Base-by-base conservation (phyloP, 495 filamentous ascomycete genomes). In the Physcia stellaris region DNA sequence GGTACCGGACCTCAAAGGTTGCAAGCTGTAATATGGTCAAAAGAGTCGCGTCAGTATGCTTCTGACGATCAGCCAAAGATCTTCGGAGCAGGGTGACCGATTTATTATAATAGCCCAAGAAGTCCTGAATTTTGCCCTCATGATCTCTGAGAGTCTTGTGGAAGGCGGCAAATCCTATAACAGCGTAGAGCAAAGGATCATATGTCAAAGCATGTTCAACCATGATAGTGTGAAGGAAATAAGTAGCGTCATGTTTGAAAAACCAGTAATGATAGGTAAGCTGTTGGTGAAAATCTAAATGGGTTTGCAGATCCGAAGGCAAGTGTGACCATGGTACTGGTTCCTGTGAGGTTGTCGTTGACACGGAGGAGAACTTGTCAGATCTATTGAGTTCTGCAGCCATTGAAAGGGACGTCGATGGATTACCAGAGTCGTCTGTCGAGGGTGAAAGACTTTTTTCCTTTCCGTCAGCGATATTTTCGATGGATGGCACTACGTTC, bases 161-260 rank as follows among this genome's bases (percentile, higher is more conserved):
- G 54, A 93, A 98, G 12, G 87, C 85, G 1, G 88, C 64, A 53
- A 94, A 96, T 19, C 80, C 86, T n/a, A 83, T 83, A 12, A 96
- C 66, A 0, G 86, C 90, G 54, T 93, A 82, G 24, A 94, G 62
- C 10, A 98, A 68, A 13, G 88, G 80, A 34, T 94, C 82, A 54
- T 88, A 72, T 20, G 71, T 72, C 21, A 86, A 54, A 5, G 87
- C 87, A 38, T 79, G 60, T 17, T 80, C 76, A 26, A 83, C 58
- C 28, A 90, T 69, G 7, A 64, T 73, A 6, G 71, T 72, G 35
- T 75, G 75, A 41, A 95, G 71, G 48, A 95, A 94, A 42, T 73
- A 60, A 32, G 70, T 65, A 29, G 63, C 57, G 50, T 83, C 75
- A 39, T 63, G 63, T 49, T 80, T 79, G 49, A 88, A 60, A 27